phyloP scores from a whole-genome alignment of 768 basidiomycete genomes.

The Lactifluus pinguis region DNA sequence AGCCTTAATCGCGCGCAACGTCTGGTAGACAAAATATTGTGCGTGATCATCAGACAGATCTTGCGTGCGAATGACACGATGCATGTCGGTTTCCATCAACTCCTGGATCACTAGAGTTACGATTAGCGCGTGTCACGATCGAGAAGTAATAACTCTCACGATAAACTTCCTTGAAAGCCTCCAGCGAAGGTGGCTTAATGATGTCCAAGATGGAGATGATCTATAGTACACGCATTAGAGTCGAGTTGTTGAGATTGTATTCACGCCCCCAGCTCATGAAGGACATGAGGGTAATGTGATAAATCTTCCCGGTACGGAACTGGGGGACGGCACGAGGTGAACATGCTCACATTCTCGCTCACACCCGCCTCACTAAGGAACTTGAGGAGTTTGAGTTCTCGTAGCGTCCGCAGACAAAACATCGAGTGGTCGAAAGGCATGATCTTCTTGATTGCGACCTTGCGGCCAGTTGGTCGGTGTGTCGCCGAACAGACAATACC shows the following conservation, averaged over 20 bases:
- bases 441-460: conserved; percentile 95
- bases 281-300: not conserved
- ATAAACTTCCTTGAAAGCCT: conserved; percentile 84
- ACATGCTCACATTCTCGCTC: conserved; percentile 63
- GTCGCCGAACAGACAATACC: conserved; percentile 86
- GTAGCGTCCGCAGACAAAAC: conserved; percentile 66
- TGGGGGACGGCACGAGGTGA: not conserved
- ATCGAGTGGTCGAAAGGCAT: conserved; percentile 91
- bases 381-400: conserved; percentile 59
- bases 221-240: conserved; percentile 30
- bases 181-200: conserved; percentile 69
- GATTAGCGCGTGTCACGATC: not conserved
- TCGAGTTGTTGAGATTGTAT: not conserved
- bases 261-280: not conserved
- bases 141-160: conserved; percentile 32
- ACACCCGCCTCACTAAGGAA: conserved; percentile 83
- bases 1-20: conserved; percentile 90
- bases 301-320: not conserved
- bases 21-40: conserved; percentile 91
- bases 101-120: conserved; percentile 67
- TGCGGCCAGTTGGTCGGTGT: conserved; percentile 66
- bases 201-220: conserved; percentile 90
- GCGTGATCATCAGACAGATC: conserved; percentile 93
- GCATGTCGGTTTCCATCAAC: conserved; percentile 94
- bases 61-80: conserved; percentile 92